phyloP scores from a whole-genome alignment of 139 green algal genomes.

The Closterium sp. region DNA sequence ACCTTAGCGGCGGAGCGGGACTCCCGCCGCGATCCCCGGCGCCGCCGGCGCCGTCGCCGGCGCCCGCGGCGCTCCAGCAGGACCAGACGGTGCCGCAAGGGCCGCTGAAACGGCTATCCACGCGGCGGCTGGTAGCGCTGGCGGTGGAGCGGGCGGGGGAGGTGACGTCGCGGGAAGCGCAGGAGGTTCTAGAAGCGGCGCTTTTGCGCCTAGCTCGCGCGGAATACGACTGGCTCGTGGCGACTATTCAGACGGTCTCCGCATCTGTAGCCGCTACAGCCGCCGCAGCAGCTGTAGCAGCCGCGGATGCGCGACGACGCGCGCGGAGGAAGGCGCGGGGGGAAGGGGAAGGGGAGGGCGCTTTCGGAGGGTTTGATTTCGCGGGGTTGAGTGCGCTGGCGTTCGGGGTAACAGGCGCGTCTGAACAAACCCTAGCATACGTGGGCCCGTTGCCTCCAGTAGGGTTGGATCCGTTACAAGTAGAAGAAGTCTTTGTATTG shows the following conservation, averaged over 20 bases:
- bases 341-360: neutral
- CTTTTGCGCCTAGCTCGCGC: neutral
- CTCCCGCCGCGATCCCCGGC: neutral
- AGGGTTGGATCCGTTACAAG: neutral
- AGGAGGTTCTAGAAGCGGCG: neutral
- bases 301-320: neutral
- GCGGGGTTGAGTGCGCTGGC: neutral
- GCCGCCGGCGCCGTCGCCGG: no score
- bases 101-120: neutral
- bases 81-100: neutral
- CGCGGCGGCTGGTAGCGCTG: neutral
- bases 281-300: neutral
- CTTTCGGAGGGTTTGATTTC: neutral
- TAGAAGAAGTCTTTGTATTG: neutral
- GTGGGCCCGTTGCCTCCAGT: neutral
- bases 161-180: neutral
- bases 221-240: neutral
- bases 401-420: neutral
- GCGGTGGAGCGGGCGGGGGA: neutral
- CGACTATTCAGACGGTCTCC: neutral
- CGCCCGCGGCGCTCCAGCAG: neutral
- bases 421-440: neutral
- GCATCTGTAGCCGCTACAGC: neutral
- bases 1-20: neutral
- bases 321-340: neutral